Conservation (phyloP, 352 stramenopile species). For the Phytophthora tubulina region DNA sequence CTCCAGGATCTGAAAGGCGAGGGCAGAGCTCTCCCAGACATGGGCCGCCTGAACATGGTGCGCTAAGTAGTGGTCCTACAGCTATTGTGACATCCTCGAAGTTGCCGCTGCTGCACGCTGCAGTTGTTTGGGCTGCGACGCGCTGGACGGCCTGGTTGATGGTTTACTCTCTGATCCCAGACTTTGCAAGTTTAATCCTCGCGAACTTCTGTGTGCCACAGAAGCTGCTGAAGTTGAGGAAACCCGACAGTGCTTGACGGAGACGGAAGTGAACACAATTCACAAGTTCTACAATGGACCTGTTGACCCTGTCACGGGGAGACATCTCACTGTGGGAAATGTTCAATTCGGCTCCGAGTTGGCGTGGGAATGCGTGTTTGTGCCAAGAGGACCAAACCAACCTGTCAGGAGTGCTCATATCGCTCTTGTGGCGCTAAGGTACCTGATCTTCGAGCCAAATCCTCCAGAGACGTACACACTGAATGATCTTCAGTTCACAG, state of each 20-base stretch:
- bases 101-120: slow-evolving; percentile 41
- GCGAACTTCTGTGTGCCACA: slow-evolving; percentile 24
- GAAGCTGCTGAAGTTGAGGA: slow-evolving; percentile 8
- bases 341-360: slow-evolving; percentile 48
- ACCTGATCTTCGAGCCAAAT: slow-evolving; percentile 48
- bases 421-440: slow-evolving; percentile 46
- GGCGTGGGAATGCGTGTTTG: slow-evolving; percentile 47
- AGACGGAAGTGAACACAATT: slow-evolving; percentile 38
- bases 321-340: slow-evolving; percentile 47
- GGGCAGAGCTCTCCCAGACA: slow-evolving; percentile 2
- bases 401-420: slow-evolving; percentile 40
- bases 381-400: slow-evolving; percentile 22
- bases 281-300: slow-evolving; percentile 55
- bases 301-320: slow-evolving; percentile 29
- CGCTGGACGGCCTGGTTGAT: slow-evolving; percentile 41
- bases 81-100: slow-evolving; percentile 36
- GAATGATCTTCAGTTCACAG: slow-evolving; percentile 42
- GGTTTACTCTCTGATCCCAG: slow-evolving; percentile 46
- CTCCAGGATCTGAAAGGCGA: slow-evolving; percentile 12
- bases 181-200: slow-evolving; percentile 40
- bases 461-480: slow-evolving; percentile 44
- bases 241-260: slow-evolving; percentile 38
- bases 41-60: slow-evolving; percentile 13
- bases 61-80: neutral
- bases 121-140: slow-evolving; percentile 42